Evolutionary conservation across 1,284 basidiomycete species (phyloP).

Genomic region (Fistulinella cinereoalba): DNA sequence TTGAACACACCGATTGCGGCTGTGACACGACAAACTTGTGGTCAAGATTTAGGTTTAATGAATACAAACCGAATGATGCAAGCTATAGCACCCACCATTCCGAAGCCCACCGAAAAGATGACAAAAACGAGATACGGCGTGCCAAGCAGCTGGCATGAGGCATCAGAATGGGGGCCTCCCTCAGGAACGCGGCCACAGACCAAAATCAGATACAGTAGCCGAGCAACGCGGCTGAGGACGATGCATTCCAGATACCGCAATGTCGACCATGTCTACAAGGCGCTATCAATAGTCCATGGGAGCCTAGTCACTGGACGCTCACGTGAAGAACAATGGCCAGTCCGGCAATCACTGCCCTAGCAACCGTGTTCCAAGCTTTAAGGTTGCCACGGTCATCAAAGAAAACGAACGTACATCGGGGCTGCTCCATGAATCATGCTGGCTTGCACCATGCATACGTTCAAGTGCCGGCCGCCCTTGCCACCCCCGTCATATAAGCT

Average conservation of each 20-base stretch:
- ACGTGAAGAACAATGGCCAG: constrained; percentile 52
- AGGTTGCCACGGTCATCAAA: not conserved
- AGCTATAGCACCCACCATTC: constrained; percentile 20
- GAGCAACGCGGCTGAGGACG: constrained; percentile 15
- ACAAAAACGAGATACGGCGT: constrained; percentile 40
- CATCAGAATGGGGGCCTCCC: constrained; percentile 13
- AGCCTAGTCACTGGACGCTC: constrained; percentile 2
- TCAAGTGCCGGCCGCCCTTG: constrained; percentile 16
- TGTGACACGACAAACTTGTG: constrained; percentile 36
- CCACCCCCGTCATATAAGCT: constrained; percentile 40
- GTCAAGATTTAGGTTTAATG: constrained; percentile 15
- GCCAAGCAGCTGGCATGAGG: constrained; percentile 34
- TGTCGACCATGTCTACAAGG: constrained; percentile 40
- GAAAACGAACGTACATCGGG: constrained; percentile 43
- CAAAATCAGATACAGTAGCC: constrained; percentile 17
- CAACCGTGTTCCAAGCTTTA: constrained; percentile 1
- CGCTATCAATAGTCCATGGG: constrained; percentile 5
- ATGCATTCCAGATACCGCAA: constrained; percentile 22
- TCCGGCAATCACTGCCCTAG: constrained; percentile 47
- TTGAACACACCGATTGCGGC: constrained; percentile 36
- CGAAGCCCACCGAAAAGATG: constrained; percentile 26
- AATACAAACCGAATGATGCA: constrained; percentile 1
- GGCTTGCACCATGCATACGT: constrained; percentile 48
- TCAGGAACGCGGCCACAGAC: constrained; percentile 7
- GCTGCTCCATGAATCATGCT: constrained; percentile 51